Conservation (phyloP, 352 stramenopile species). For the Pythium sp. region DNA sequence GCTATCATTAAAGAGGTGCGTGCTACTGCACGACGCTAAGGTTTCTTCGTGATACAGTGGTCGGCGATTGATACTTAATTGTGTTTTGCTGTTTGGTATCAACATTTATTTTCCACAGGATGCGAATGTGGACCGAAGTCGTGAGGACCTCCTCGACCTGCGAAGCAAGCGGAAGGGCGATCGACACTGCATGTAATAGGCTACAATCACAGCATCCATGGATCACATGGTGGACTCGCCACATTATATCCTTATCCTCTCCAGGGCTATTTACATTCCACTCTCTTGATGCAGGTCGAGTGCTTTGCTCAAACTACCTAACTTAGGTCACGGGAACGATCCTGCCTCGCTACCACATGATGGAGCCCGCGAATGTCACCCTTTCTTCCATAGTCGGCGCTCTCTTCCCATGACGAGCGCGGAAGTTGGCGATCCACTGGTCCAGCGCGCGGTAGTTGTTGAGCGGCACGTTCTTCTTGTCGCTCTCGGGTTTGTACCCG, state of each 20-base stretch:
- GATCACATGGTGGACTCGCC: neutral
- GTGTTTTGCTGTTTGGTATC: neutral
- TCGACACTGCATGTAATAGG: constrained; percentile 67
- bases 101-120: constrained; percentile 16
- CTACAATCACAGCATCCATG: neutral
- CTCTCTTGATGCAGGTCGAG: neutral
- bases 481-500: neutral
- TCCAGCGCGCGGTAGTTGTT: neutral
- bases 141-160: constrained; percentile 85
- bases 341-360: neutral
- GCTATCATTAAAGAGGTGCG: constrained; percentile 82
- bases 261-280: neutral
- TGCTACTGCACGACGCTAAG: neutral
- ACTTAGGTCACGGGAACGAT: too few relatives aligned
- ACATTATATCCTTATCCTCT: neutral
- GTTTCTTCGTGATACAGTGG: too few relatives aligned
- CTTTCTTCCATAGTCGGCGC: neutral
- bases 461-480: neutral
- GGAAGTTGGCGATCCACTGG: neutral
- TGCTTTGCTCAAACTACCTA: too few relatives aligned
- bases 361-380: neutral
- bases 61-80: neutral
- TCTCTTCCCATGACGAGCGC: neutral
- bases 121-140: constrained; percentile 57
- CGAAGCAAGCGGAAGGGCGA: constrained; percentile 88